Conservation (phyloP, 2,329 filamentous ascomycete genomes). For the Orbilia ellipsospora region DNA sequence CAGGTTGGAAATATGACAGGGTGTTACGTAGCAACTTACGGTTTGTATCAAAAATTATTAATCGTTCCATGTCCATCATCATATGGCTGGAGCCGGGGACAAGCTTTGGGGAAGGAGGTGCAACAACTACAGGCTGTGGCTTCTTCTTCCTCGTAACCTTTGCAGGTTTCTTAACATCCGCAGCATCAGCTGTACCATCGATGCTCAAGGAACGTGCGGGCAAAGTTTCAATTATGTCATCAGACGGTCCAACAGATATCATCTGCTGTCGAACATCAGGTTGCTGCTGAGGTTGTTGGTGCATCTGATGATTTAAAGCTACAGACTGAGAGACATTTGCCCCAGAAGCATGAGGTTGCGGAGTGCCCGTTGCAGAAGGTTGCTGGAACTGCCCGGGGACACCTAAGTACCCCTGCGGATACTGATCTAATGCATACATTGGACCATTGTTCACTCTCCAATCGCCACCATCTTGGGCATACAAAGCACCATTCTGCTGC, state of each 20-base stretch:
- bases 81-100: slow-evolving; percentile 35
- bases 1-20: too few species aligned
- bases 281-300: slow-evolving; percentile 25
- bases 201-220: slow-evolving; percentile 14
- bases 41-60: slow-evolving; percentile 47
- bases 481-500: slow-evolving; percentile 36
- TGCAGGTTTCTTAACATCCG: slow-evolving; percentile 37
- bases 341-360: slow-evolving; percentile 24
- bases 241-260: slow-evolving; percentile 48
- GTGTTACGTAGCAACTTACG: slow-evolving; percentile 24
- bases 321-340: slow-evolving; percentile 17
- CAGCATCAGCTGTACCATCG: slow-evolving; percentile 21
- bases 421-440: slow-evolving; percentile 46
- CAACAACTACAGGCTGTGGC: slow-evolving; percentile 15
- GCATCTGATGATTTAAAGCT: slow-evolving; percentile 23
- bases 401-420: slow-evolving; percentile 33
- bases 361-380: slow-evolving; percentile 6
- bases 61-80: slow-evolving; percentile 53
- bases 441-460: slow-evolving; percentile 45
- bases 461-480: slow-evolving; percentile 33
- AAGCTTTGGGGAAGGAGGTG: slow-evolving; percentile 27
- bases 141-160: slow-evolving; percentile 32
- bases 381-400: slow-evolving; percentile 41
- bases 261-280: slow-evolving; percentile 38
- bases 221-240: slow-evolving; percentile 43